Percentiles rank a stretch among this genome's conserved stretches.
These are phyloP conservation scores for Penicillium digitatum DNA, from an alignment of 2,329 filamentous ascomycete species.

Conservation along the genomic window DNA sequence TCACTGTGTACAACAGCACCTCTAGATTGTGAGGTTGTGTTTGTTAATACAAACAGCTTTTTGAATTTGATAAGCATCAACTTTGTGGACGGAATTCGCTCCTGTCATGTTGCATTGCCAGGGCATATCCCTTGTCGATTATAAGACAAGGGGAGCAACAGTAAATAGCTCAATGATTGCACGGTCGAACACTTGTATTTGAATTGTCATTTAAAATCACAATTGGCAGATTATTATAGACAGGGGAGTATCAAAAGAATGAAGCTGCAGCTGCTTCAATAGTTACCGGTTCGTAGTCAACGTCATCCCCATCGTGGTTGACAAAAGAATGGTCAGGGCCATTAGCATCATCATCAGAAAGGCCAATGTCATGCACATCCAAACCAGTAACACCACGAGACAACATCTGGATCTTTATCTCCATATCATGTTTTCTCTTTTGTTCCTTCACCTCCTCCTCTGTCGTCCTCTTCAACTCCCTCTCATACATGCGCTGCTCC, in stretches of 20 bases:
- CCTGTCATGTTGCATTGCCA: neutral
- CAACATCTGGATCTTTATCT: neutral
- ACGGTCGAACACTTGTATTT: neutral
- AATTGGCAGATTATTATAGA: neutral
- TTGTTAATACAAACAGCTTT: neutral
- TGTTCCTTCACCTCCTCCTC: slow-evolving; percentile 1
- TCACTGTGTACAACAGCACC: neutral
- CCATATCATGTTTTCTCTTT: slow-evolving; percentile 4
- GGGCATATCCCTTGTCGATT: neutral
- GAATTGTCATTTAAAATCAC: neutral
- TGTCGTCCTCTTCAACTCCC: neutral
- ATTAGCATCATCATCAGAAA: neutral
- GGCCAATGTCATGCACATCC: neutral
- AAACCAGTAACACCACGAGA: neutral
- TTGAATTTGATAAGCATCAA: neutral
- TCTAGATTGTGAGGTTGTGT: neutral
- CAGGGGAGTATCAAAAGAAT: neutral
- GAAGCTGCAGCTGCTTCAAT: slow-evolving; percentile 1
- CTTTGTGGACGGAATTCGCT: neutral
- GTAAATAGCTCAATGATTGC: neutral
- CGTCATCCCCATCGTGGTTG: neutral
- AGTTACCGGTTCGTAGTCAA: neutral
- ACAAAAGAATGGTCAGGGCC: neutral
- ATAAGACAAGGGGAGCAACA: neutral
- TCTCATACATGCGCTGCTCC: neutral